Conservation (phyloP, 2,329 filamentous ascomycete genomes). For the Aspergillus uvarum region DNA sequence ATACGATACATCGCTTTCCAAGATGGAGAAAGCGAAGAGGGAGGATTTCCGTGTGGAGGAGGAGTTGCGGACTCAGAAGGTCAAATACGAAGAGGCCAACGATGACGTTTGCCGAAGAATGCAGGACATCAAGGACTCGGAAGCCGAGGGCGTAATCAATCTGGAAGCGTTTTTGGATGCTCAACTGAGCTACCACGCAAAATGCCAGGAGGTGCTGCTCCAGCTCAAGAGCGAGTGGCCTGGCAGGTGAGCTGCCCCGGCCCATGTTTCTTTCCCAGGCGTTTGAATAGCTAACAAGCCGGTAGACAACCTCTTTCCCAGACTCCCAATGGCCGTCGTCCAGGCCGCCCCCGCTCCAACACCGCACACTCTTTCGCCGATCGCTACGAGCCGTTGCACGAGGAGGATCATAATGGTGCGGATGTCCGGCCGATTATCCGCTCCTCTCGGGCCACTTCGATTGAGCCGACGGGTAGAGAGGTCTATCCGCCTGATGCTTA, state of each 20-base stretch:
- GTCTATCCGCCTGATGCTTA: conserved; percentile 42
- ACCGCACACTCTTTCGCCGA: conserved; percentile 64
- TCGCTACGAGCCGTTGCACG: conserved; percentile 57
- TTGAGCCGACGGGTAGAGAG: conserved; percentile 40
- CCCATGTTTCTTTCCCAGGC: conserved; percentile 14
- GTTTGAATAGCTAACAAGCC: conserved; percentile 9
- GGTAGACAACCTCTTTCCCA: conserved; percentile 28
- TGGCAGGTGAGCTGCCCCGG: conserved; percentile 42
- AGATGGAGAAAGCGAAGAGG: conserved; percentile 90
- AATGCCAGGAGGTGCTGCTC: conserved; percentile 78
- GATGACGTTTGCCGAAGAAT: conserved; percentile 90
- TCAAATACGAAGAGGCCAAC: conserved; percentile 92
- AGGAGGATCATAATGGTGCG: conserved; percentile 52
- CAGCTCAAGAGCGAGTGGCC: conserved; percentile 70
- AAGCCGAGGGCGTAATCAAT: conserved; percentile 78
- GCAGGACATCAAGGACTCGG: conserved; percentile 93
- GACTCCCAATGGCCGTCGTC: conserved; percentile 40
- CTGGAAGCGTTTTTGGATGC: conserved; percentile 80
- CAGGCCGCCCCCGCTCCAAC: conserved; percentile 59
- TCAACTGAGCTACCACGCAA: conserved; percentile 87
- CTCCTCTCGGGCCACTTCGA: conserved; percentile 42
- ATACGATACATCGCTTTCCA: conserved; percentile 84
- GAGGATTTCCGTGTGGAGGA: conserved; percentile 94
- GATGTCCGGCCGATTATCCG: conserved; percentile 56
- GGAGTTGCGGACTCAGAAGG: conserved; percentile 83